phyloP scores from a whole-genome alignment of 225 moss, liverwort and hornwort genomes.

The Takakia lepidozioides region DNA sequence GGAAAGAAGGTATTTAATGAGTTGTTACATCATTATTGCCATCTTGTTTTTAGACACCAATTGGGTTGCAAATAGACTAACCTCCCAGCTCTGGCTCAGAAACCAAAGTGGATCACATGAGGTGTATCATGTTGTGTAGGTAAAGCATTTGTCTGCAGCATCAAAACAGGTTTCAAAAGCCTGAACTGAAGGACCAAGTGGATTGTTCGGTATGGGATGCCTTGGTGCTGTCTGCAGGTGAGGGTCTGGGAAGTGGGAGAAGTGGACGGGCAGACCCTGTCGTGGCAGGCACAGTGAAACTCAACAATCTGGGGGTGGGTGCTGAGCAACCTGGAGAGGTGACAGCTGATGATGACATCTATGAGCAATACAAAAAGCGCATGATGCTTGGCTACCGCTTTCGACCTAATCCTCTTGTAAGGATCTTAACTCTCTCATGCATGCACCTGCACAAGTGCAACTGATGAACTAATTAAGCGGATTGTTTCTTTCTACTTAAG shows the following conservation, averaged over 20 bases:
- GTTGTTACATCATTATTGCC: too few species aligned
- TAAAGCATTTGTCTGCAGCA: too few species aligned
- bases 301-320: conserved; percentile 97
- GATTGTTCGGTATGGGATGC: too few species aligned
- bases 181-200: too few species aligned
- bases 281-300: conserved; percentile 91
- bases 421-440: conserved; percentile 35
- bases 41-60: not conserved
- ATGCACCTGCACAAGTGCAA: not conserved
- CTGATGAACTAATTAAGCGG: not conserved
- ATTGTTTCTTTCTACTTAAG: not conserved
- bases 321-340: conserved; percentile 99
- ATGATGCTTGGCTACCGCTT: conserved; percentile 99
- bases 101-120: too few species aligned
- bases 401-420: conserved; percentile 97
- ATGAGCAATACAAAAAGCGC: conserved; percentile 98
- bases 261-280: conserved; percentile 96
- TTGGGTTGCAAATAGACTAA: too few species aligned
- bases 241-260: conserved; percentile 97
- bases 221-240: too few species aligned
- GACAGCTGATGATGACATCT: conserved; percentile 97
- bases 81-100: too few species aligned
- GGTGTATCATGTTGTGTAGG: too few species aligned
- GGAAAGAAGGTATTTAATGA: conserved; percentile 99
- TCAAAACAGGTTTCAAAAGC: too few species aligned